Percentiles rank a stretch among this genome's conserved stretches.
These are phyloP conservation scores for Tylopilus felleus DNA, from an alignment of 768 basidiomycete genomes.

Conservation along the genomic window DNA sequence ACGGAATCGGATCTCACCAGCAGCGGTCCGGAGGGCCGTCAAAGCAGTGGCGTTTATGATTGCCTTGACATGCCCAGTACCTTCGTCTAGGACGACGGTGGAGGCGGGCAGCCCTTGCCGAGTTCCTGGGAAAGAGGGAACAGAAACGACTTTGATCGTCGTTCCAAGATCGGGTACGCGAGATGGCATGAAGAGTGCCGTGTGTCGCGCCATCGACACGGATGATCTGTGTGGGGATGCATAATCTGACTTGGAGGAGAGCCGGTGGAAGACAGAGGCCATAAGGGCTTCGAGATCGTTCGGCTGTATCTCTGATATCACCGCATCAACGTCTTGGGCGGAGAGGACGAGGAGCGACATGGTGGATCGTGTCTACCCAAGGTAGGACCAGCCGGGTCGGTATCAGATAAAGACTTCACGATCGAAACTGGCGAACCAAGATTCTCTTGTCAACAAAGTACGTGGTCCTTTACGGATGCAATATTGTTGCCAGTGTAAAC, in stretches of 20 bases:
- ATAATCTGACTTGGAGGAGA: slow-evolving; percentile 34
- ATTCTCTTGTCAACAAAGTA: no score
- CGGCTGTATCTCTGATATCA: slow-evolving; percentile 45
- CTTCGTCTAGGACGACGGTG: slow-evolving; percentile 73
- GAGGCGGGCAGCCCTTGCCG: slow-evolving; percentile 67
- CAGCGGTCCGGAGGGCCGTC: slow-evolving; percentile 81
- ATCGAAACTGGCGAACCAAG: no score
- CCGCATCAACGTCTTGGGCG: slow-evolving; percentile 49
- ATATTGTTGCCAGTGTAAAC: no score
- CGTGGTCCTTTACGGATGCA: no score
- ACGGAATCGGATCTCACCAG: slow-evolving; percentile 44
- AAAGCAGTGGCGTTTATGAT: slow-evolving; percentile 74
- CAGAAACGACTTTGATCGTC: slow-evolving; percentile 76
- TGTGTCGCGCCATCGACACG: slow-evolving; percentile 53
- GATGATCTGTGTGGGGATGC: slow-evolving; percentile 56
- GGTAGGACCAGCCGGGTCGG: no score
- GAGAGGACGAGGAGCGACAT: slow-evolving; percentile 62
- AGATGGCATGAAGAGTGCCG: slow-evolving; percentile 81
- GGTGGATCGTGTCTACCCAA: not conserved
- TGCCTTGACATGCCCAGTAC: slow-evolving; percentile 64
- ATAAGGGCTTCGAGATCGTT: slow-evolving; percentile 51
- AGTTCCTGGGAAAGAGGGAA: slow-evolving; percentile 48
- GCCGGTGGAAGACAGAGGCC: slow-evolving; percentile 51
- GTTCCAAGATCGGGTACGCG: slow-evolving; percentile 53
- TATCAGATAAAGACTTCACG: no score